phyloP scores from a whole-genome alignment of 164 flowering plant genomes.

The Kingdonia uniflora region DNA sequence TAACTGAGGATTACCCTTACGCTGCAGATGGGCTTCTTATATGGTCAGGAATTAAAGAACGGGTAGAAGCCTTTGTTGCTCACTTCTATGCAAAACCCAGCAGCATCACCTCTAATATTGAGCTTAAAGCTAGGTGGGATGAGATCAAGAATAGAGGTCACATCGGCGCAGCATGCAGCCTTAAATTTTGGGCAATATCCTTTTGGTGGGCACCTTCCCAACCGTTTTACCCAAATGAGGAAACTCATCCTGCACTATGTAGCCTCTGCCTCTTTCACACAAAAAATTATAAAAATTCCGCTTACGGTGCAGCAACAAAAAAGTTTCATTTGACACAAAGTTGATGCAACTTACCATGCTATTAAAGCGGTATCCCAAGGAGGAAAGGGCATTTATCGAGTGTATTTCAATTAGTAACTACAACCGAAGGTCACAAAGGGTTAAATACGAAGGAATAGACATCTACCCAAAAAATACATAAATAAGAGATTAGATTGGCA shows the following conservation, averaged over 20 bases:
- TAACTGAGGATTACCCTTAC: slow-evolving; percentile 94
- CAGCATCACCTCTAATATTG: slow-evolving; percentile 47
- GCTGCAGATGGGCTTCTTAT: slow-evolving; percentile 92
- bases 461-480: no score
- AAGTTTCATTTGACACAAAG: no score
- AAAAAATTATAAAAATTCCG: no score
- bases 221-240: slow-evolving; percentile 74
- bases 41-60: slow-evolving; percentile 83
- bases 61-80: slow-evolving; percentile 61
- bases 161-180: slow-evolving; percentile 93
- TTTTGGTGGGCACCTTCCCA: slow-evolving; percentile 81
- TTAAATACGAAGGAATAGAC: no score
- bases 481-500: no score
- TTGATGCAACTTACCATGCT: no score
- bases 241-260: slow-evolving; percentile 55
- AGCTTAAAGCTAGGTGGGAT: slow-evolving; percentile 90
- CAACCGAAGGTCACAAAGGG: no score
- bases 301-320: no score
- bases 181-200: slow-evolving; percentile 96
- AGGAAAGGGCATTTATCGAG: no score
- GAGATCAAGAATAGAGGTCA: slow-evolving; percentile 89
- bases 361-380: no score
- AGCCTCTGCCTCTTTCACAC: no score
- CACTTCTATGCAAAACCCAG: slow-evolving; percentile 54
- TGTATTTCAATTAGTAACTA: no score